phyloP scores from a whole-genome alignment of 805 yeast species.

The Saccharomycopsis selenospora region DNA sequence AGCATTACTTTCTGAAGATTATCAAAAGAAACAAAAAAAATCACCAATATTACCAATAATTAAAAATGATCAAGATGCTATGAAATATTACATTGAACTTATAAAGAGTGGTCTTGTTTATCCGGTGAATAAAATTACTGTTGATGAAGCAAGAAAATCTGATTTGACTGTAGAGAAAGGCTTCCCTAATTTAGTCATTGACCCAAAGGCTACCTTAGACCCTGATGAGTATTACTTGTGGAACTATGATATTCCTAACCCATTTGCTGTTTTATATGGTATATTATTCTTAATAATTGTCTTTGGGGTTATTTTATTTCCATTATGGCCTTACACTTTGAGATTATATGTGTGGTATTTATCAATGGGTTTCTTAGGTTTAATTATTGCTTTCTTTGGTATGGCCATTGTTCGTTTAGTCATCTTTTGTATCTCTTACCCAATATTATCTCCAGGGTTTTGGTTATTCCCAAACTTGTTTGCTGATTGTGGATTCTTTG shows the following conservation, averaged over 20 bases:
- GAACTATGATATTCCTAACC: conserved; percentile 70
- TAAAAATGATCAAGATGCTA: conserved; percentile 47
- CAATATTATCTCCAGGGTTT: conserved; percentile 62
- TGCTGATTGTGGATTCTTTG: conserved; percentile 90
- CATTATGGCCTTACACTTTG: conserved; percentile 91
- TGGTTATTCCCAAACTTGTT: conserved; percentile 96
- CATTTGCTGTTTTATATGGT: conserved; percentile 48
- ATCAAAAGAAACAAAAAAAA: conserved; percentile 43
- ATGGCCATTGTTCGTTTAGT: conserved; percentile 75
- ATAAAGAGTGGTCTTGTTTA: conserved; percentile 68
- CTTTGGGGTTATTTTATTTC: conserved; percentile 67
- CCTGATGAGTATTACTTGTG: conserved; percentile 76
- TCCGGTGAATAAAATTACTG: conserved; percentile 70
- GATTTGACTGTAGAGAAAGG: conserved; percentile 43
- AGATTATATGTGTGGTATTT: conserved; percentile 86
- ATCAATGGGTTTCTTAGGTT: conserved; percentile 66
- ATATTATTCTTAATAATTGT: conserved; percentile 59
- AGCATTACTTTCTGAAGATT: conserved; percentile 69
- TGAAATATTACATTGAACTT: conserved; percentile 53
- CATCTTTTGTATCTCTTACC: conserved; percentile 52
- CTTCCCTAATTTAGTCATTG: conserved; percentile 51
- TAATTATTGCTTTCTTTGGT: conserved; percentile 67
- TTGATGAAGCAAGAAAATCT: conserved; percentile 54
- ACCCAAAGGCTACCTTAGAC: conserved; percentile 49
- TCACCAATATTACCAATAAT: conserved; percentile 45